Conservation (phyloP, 75 land plant species). For the Picea sitchensis region DNA sequence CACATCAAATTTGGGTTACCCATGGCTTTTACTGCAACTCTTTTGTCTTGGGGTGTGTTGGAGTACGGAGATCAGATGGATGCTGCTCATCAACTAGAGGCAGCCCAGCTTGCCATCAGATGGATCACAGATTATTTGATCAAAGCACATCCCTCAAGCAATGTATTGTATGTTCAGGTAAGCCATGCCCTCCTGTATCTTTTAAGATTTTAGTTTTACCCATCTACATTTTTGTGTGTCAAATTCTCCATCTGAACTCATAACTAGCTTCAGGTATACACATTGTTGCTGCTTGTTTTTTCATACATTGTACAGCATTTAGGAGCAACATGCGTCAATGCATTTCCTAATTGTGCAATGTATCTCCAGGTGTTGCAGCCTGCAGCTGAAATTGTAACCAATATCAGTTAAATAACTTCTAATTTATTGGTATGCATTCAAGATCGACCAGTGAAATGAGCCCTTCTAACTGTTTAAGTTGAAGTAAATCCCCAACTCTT, state of each 20-base stretch:
- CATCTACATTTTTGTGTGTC: background rate
- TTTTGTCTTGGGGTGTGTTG: slow-evolving; percentile 86
- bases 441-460: too few species aligned
- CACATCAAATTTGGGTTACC: slow-evolving; percentile 94
- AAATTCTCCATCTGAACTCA: background rate
- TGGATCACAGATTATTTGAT: slow-evolving; percentile 95
- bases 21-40: slow-evolving; percentile 96
- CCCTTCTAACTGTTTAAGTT: too few species aligned
- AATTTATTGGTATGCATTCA: too few species aligned
- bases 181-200: background rate
- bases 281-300: background rate
- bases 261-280: background rate
- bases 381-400: too few species aligned
- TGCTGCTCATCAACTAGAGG: slow-evolving; percentile 41
- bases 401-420: too few species aligned
- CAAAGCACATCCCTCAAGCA: slow-evolving; percentile 64
- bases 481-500: too few species aligned
- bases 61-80: slow-evolving; percentile 83
- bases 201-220: background rate
- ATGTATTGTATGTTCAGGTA: slow-evolving; percentile 91
- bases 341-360: background rate
- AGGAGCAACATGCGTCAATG: background rate
- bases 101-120: slow-evolving; percentile 49
- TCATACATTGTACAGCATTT: background rate
- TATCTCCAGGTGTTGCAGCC: background rate